A percentile compares a stretch with the other conserved stretches of the same genome.
These are phyloP conservation scores for Penicillium sp. DNA, from an alignment of 2,329 filamentous ascomycete genomes.

Conservation along the genomic window DNA sequence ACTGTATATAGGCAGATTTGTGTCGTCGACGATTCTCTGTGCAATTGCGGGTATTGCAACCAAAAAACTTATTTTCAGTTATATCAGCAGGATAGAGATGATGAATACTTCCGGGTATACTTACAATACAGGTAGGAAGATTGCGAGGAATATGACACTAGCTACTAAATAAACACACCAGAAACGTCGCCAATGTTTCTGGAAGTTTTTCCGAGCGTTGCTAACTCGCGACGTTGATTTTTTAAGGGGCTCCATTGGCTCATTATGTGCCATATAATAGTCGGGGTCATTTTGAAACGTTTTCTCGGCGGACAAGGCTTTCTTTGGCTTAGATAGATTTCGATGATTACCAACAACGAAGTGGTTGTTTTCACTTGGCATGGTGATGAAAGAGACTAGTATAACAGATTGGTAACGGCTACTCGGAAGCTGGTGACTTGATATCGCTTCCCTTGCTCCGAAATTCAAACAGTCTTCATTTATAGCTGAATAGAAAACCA, in stretches of 20 bases:
- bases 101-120: too few species aligned
- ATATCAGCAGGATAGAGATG: not conserved
- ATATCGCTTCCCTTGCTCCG: too few species aligned
- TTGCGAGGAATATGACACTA: slow-evolving; percentile 26
- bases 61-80: slow-evolving; percentile 21
- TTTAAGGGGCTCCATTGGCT: slow-evolving; percentile 1
- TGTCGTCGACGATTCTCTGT: slow-evolving; percentile 28
- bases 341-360: not conserved
- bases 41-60: slow-evolving; percentile 29
- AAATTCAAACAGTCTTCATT: too few species aligned
- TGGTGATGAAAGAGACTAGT: not conserved
- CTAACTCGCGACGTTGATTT: not conserved
- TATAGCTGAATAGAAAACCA: not conserved
- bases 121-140: slow-evolving; percentile 31
- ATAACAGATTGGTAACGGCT: too few species aligned
- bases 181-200: slow-evolving; percentile 21
- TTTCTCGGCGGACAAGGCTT: too few species aligned
- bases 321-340: not conserved
- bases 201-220: not conserved
- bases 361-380: not conserved
- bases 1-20: slow-evolving; percentile 23
- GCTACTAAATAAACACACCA: slow-evolving; percentile 28
- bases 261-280: slow-evolving; percentile 10
- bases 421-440: too few species aligned
- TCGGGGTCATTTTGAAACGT: too few species aligned